Evolutionary conservation across 345 rosid species (phyloP).

Genomic region (Eucalyptus pauciflora): DNA sequence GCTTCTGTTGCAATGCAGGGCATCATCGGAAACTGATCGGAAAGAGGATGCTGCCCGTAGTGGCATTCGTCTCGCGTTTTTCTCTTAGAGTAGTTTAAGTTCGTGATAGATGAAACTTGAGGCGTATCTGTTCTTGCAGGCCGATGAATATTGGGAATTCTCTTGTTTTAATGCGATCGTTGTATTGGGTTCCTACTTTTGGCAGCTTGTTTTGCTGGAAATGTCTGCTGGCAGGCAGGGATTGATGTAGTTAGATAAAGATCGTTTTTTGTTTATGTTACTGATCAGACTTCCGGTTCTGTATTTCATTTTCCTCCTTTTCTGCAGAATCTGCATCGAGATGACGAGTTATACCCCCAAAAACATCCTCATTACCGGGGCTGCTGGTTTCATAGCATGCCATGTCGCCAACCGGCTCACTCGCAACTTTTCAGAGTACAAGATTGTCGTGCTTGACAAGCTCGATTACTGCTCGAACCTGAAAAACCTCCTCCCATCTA

Average conservation of each 20-base stretch:
- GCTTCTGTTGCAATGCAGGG: background rate
- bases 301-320: background rate
- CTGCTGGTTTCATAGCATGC: conserved; percentile 68
- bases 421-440: conserved; percentile 47
- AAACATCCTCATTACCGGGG: conserved; percentile 63
- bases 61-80: background rate
- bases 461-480: conserved; percentile 61
- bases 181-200: background rate
- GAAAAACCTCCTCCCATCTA: conserved; percentile 42
- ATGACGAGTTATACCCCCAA: conserved; percentile 38
- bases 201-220: background rate
- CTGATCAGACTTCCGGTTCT: background rate
- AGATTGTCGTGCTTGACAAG: conserved; percentile 60
- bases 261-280: background rate
- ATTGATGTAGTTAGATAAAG: background rate
- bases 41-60: background rate
- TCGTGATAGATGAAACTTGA: background rate
- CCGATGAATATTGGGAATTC: background rate
- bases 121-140: background rate
- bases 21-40: background rate
- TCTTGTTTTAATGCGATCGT: background rate
- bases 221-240: background rate
- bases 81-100: background rate
- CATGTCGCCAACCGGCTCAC: conserved; percentile 60
- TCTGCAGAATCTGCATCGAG: background rate